Evolutionary conservation across 345 rosid genomes (phyloP).

Genomic region (Hibiscus tridactylites): DNA sequence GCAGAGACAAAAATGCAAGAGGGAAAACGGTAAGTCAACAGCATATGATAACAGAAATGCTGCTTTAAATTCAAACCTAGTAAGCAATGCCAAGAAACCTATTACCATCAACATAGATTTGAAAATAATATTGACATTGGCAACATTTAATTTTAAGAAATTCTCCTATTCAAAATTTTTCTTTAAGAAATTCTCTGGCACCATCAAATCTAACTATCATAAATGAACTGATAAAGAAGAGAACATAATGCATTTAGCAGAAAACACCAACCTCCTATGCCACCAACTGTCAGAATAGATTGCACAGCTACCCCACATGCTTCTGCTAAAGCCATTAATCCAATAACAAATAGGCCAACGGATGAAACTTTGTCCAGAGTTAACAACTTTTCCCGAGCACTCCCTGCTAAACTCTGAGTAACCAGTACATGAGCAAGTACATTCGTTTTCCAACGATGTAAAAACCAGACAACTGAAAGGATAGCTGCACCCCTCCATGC

Average conservation of each 20-base stretch:
- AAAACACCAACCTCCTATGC: constrained; percentile 71
- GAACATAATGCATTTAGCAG: constrained; percentile 2
- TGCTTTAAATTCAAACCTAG: neutral
- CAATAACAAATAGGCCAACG: constrained; percentile 67
- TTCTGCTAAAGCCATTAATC: constrained; percentile 83
- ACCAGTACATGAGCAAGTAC: constrained; percentile 47
- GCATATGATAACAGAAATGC: neutral
- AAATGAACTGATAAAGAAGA: neutral
- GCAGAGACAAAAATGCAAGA: neutral
- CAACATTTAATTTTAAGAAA: neutral
- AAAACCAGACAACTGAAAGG: constrained; percentile 79
- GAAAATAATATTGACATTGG: neutral
- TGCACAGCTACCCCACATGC: constrained; percentile 97
- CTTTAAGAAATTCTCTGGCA: neutral
- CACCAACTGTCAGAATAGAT: constrained; percentile 89
- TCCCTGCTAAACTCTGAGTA: constrained; percentile 31
- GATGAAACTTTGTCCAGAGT: constrained; percentile 79
- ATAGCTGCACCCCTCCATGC: constrained; percentile 70
- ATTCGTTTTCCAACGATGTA: constrained; percentile 81
- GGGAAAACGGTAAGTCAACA: neutral
- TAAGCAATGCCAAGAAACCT: neutral
- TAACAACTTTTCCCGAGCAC: constrained; percentile 57
- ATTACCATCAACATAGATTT: neutral
- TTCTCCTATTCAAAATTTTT: neutral
- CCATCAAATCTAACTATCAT: constrained; percentile 7